Evolutionary conservation across 176 grass and related monocot genomes (phyloP).

Genomic region (Eragrostis curvula): DNA sequence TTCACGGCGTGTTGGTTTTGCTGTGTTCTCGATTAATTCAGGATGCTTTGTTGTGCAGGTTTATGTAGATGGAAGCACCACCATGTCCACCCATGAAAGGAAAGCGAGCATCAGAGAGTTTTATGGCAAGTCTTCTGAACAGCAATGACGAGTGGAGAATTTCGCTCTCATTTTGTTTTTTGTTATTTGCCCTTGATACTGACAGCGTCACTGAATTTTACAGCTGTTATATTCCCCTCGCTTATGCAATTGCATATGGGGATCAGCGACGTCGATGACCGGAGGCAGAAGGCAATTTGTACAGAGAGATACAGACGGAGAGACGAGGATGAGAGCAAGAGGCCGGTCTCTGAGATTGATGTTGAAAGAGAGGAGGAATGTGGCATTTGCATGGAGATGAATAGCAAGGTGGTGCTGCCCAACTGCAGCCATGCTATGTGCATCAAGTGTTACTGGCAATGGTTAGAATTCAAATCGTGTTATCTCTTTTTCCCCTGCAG

Average conservation of each 20-base stretch:
- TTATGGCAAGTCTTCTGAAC: slow-evolving; percentile 59
- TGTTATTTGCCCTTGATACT: background rate
- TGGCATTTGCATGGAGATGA: slow-evolving; percentile 95
- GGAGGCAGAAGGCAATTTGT: slow-evolving; percentile 67
- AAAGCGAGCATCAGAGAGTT: slow-evolving; percentile 95
- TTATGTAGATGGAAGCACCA: slow-evolving; percentile 91
- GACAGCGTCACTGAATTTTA: background rate
- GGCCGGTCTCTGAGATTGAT: slow-evolving; percentile 67
- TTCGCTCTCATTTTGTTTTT: background rate
- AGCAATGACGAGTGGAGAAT: no score
- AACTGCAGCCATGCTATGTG: slow-evolving; percentile 93
- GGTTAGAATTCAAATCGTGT: slow-evolving; percentile 41
- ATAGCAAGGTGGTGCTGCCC: slow-evolving; percentile 84
- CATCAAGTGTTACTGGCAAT: slow-evolving; percentile 83
- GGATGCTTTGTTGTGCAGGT: slow-evolving; percentile 46
- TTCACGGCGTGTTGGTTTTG: background rate
- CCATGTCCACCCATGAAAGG: slow-evolving; percentile 95
- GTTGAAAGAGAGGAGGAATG: slow-evolving; percentile 86
- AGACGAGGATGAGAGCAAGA: slow-evolving; percentile 58
- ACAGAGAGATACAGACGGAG: slow-evolving; percentile 62
- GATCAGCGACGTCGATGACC: slow-evolving; percentile 80
- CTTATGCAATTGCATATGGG: slow-evolving; percentile 83
- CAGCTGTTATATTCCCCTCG: slow-evolving; percentile 94
- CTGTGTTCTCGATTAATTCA: background rate
- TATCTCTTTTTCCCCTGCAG: background rate